Evolutionary conservation across 495 filamentous ascomycete genomes (phyloP).

Genomic region (Talaromyces proteolyticus): DNA sequence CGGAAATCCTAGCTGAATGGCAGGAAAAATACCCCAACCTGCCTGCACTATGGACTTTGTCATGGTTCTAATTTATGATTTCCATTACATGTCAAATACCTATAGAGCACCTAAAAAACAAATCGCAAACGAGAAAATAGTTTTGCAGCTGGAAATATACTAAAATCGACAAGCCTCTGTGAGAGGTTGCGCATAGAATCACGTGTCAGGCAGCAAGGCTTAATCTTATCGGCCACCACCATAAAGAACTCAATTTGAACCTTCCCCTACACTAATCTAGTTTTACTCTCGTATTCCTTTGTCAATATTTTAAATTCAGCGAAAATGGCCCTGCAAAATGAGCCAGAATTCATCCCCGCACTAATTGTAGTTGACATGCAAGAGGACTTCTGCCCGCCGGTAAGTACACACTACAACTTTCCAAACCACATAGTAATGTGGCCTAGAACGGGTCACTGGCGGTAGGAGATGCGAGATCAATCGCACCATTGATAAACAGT

Average conservation of each 20-base stretch:
- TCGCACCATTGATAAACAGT: slow-evolving; percentile 65
- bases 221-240: no score
- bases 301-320: background rate
- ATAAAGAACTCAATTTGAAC: background rate
- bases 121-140: no score
- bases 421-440: background rate
- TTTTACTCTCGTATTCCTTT: background rate
- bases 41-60: slow-evolving; percentile 89
- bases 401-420: slow-evolving; percentile 30
- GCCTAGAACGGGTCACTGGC: slow-evolving; percentile 74
- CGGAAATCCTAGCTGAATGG: slow-evolving; percentile 91
- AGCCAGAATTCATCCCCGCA: slow-evolving; percentile 42
- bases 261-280: background rate
- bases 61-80: slow-evolving; percentile 67
- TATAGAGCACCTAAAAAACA: background rate
- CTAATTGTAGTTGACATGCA: slow-evolving; percentile 84
- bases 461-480: slow-evolving; percentile 63
- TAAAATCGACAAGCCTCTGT: no score
- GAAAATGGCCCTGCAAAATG: background rate
- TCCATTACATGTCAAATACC: background rate
- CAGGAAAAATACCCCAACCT: slow-evolving; percentile 90
- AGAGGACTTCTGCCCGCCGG: slow-evolving; percentile 94
- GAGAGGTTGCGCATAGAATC: no score
- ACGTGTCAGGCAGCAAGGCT: no score
- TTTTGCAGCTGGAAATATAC: no score